Base-by-base conservation (phyloP, 768 basidiomycete species). In the Boletales sp. region DNA sequence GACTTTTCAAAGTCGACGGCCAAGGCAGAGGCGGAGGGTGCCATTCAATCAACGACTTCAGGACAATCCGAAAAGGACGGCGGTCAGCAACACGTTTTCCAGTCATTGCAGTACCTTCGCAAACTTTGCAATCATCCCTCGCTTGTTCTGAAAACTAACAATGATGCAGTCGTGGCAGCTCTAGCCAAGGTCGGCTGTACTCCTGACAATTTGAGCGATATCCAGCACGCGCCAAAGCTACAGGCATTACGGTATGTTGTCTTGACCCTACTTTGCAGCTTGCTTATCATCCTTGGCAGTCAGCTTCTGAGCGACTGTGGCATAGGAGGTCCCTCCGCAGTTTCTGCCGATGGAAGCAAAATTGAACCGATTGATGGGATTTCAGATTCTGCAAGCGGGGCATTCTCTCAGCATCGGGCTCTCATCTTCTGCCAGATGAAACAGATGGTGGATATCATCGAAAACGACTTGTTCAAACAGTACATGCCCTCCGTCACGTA, bases 361-460 rank as follows among this genome's bases (percentile, higher is more conserved):
- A 82, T 81, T 53, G 87, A 90, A 57, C 65, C 81, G 14, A 79
- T 78, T 32, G 85, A 90, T 52, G 74, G 79, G 1, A 72, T 81
- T 40, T 68, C 80, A 12, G 78, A 66, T 37, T 46, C 70, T 4
- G 49, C 72, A 0, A 74, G 72, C 37, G 80, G 77, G 2, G 70
- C 75, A 28, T 88, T 94, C 64, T 90, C 95, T 18, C 94, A 95
- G 58, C 96, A 99, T 65, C 90, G 96, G n/a, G 94, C 95, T 48
- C 82, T 99, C 56, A 95, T 99, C 60, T 99, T 99, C 73, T 98
- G 95, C 62, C 96, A 99, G 72, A 91, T 97, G 83, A 96, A 97
- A 68, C 90, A 92, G 66, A 99, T 98, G 96, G 79, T 99, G 44
- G 91, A 99, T 66, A 87, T 98, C 65, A 94, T 99, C 59, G 94